These are phyloP conservation scores for Colletotrichum plurivorum DNA, from an alignment of 2,329 filamentous ascomycete genomes.

Conservation along the genomic window DNA sequence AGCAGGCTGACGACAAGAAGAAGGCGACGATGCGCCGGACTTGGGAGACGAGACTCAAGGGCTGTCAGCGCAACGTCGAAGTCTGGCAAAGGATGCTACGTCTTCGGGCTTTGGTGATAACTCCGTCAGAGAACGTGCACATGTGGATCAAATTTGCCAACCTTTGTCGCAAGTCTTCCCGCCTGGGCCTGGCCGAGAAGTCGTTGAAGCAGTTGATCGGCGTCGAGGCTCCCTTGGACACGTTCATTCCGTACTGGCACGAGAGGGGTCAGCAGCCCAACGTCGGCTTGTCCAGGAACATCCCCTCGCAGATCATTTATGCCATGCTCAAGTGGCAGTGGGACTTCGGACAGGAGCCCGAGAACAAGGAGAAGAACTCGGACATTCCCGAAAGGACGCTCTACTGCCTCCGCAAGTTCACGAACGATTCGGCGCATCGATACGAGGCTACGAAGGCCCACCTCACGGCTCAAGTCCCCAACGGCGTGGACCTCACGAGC, in stretches of 20 bases:
- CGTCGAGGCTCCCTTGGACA: slow-evolving; percentile 73
- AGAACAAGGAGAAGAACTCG: slow-evolving; percentile 50
- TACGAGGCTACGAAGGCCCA: slow-evolving; percentile 68
- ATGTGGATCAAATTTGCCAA: slow-evolving; percentile 99
- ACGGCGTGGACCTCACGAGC: slow-evolving; percentile 59
- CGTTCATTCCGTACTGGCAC: slow-evolving; percentile 72
- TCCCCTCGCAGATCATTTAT: slow-evolving; percentile 87
- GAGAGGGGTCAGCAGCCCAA: slow-evolving; percentile 53
- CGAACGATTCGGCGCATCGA: slow-evolving; percentile 69
- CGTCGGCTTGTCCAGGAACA: slow-evolving; percentile 58
- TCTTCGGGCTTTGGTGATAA: slow-evolving; percentile 91
- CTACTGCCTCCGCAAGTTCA: slow-evolving; percentile 73
- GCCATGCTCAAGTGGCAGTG: slow-evolving; percentile 98
- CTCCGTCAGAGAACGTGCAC: slow-evolving; percentile 92
- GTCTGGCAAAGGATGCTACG: slow-evolving; percentile 99
- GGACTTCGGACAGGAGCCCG: slow-evolving; percentile 80
- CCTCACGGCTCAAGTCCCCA: slow-evolving; percentile 61
- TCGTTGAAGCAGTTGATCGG: slow-evolving; percentile 92
- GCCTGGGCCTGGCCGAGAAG: slow-evolving; percentile 95
- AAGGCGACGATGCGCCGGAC: slow-evolving; percentile 92
- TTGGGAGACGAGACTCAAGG: slow-evolving; percentile 95
- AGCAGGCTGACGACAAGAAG: slow-evolving; percentile 91
- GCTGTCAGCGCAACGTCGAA: slow-evolving; percentile 96
- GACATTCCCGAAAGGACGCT: slow-evolving; percentile 68
- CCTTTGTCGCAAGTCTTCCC: slow-evolving; percentile 94